A percentile compares a stretch with the other conserved stretches of the same genome.
These are phyloP conservation scores for Achaetomiella virescens DNA, from an alignment of 495 filamentous ascomycete species.

Conservation along the genomic window DNA sequence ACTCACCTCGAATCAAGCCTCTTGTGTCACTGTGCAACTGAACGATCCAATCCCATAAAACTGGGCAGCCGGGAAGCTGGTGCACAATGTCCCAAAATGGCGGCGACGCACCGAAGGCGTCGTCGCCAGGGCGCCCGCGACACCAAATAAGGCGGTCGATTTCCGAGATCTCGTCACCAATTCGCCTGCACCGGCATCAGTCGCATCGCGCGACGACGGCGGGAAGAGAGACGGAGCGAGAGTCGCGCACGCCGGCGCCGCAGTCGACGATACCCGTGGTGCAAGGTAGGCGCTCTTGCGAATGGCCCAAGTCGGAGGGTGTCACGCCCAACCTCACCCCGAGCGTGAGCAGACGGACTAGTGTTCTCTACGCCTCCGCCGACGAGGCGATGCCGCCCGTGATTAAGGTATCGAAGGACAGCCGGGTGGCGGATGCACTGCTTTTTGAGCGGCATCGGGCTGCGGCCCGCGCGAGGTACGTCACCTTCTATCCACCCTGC, in stretches of 20 bases:
- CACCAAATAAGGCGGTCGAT: slow-evolving; percentile 47
- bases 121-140: slow-evolving; percentile 37
- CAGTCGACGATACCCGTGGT: slow-evolving; percentile 24
- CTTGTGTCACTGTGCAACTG: slow-evolving; percentile 14
- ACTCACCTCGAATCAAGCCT: not conserved
- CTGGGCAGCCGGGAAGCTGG: not conserved
- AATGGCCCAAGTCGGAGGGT: slow-evolving; percentile 37
- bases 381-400: slow-evolving; percentile 21
- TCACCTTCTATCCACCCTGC: slow-evolving; percentile 2
- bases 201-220: slow-evolving; percentile 22
- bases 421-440: slow-evolving; percentile 28
- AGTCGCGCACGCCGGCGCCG: slow-evolving; percentile 31
- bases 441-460: slow-evolving; percentile 38
- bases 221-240: slow-evolving; percentile 27
- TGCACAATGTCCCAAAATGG: slow-evolving; percentile 35
- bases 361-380: slow-evolving; percentile 30
- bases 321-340: slow-evolving; percentile 38
- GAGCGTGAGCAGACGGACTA: slow-evolving; percentile 36
- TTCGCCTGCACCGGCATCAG: slow-evolving; percentile 41
- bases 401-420: slow-evolving; percentile 21
- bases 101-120: slow-evolving; percentile 22
- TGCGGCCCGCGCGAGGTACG: slow-evolving; percentile 38
- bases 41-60: slow-evolving; percentile 1
- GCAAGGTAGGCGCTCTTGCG: slow-evolving; percentile 31
- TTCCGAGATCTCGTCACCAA: slow-evolving; percentile 44